These are phyloP conservation scores for Caryopteris hybrid DNA, from an alignment of 305 asterid genomes.

Conservation along the genomic window DNA sequence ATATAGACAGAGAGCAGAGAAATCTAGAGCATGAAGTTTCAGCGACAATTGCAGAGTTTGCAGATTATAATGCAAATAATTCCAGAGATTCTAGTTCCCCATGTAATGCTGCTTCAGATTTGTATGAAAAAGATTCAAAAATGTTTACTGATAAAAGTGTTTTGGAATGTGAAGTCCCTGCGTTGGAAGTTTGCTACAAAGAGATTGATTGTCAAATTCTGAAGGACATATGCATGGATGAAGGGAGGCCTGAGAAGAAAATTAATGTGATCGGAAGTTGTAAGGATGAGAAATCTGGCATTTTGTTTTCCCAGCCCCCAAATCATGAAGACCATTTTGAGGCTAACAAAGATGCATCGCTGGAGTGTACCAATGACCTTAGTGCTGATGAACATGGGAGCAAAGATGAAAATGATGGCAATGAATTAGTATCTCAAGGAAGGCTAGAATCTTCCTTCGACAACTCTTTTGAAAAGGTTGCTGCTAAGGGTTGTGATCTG, in stretches of 20 bases:
- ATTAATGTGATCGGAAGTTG: conserved; percentile 20
- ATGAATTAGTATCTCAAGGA: conserved; percentile 19
- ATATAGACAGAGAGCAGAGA: conserved; percentile 23
- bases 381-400: conserved; percentile 14
- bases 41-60: conserved; percentile 16
- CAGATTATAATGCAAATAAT: conserved; percentile 19
- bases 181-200: conserved; percentile 41
- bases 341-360: not conserved
- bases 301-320: conserved; percentile 3
- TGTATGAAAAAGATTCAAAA: conserved; percentile 14
- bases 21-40: conserved; percentile 23
- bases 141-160: conserved; percentile 39
- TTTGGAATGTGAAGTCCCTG: conserved; percentile 40
- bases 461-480: conserved; percentile 18
- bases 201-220: conserved; percentile 32
- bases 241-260: conserved; percentile 44
- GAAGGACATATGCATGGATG: conserved; percentile 64
- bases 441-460: conserved; percentile 22
- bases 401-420: conserved; percentile 22
- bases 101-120: conserved; percentile 13
- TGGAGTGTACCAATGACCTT: conserved; percentile 5
- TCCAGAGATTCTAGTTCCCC: conserved; percentile 19
- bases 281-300: conserved; percentile 17
- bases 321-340: conserved; percentile 12
- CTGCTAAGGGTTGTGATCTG: conserved; percentile 11